Percentiles rank a stretch among this genome's conserved stretches.
These are phyloP conservation scores for Debaryomyces nepalensis DNA, from an alignment of 1,139 yeast species.

Conservation along the genomic window DNA sequence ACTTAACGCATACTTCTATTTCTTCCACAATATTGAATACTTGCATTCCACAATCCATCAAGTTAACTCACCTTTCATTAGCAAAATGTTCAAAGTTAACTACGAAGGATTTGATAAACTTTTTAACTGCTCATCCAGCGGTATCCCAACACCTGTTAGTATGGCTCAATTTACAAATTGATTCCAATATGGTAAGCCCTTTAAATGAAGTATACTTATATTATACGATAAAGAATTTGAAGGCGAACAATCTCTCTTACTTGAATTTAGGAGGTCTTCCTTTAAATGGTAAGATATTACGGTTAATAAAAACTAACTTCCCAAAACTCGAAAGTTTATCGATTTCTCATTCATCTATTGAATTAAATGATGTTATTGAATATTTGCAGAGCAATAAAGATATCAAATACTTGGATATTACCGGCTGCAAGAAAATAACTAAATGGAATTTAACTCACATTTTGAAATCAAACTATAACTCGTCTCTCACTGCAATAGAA, in stretches of 20 bases:
- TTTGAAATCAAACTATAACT: constrained; percentile 33
- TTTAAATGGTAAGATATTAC: constrained; percentile 56
- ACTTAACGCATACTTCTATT: constrained; percentile 80
- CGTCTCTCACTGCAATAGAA: constrained; percentile 42
- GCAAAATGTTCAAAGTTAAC: constrained; percentile 80
- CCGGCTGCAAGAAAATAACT: constrained; percentile 42
- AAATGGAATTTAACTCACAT: constrained; percentile 32
- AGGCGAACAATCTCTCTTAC: constrained; percentile 56
- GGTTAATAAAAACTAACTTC: constrained; percentile 59
- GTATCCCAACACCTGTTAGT: constrained; percentile 57
- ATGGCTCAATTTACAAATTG: constrained; percentile 82
- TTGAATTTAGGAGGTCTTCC: constrained; percentile 81
- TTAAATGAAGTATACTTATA: constrained; percentile 63
- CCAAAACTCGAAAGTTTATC: constrained; percentile 62
- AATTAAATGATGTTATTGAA: constrained; percentile 52
- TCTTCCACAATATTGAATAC: constrained; percentile 57
- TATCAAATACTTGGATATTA: constrained; percentile 41
- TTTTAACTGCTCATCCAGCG: constrained; percentile 75
- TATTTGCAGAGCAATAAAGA: constrained; percentile 42
- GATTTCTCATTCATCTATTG: constrained; percentile 60
- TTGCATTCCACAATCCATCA: constrained; percentile 54
- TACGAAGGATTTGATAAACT: constrained; percentile 72
- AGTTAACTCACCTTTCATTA: constrained; percentile 76
- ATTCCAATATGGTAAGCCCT: constrained; percentile 67
- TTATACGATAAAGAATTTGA: constrained; percentile 56